Percentiles rank a stretch among this genome's conserved stretches.
phyloP scores from a whole-genome alignment of 2,329 filamentous ascomycete genomes.

The Pseudogymnoascus sp. region DNA sequence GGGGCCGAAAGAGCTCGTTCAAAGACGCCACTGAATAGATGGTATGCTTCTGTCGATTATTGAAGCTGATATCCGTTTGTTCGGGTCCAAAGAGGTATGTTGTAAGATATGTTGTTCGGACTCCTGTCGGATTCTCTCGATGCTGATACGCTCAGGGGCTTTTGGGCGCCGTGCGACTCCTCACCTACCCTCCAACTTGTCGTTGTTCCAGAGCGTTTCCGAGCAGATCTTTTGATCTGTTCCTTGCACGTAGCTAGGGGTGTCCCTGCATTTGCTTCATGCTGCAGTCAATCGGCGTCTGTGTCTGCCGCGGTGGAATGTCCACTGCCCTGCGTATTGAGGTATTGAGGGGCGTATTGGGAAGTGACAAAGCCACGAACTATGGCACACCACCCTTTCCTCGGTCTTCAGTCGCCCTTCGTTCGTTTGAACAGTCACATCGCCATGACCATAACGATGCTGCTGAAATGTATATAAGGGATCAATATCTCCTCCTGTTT shows the following conservation, averaged over 20 bases:
- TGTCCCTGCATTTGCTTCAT: background rate
- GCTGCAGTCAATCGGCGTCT: background rate
- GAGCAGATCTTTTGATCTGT: background rate
- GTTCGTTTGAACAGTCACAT: background rate
- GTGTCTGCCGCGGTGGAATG: background rate
- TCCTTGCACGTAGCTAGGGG: background rate
- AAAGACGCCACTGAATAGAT: background rate
- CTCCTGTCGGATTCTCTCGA: background rate
- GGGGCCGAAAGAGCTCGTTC: background rate
- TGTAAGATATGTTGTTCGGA: background rate
- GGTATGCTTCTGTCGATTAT: background rate
- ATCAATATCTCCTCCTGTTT: background rate
- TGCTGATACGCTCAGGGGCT: background rate
- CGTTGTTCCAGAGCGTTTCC: background rate
- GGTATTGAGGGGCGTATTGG: background rate
- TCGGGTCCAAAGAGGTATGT: background rate
- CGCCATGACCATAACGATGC: background rate
- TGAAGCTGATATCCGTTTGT: background rate
- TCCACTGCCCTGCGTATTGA: background rate
- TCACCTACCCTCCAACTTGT: background rate
- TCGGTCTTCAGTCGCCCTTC: background rate
- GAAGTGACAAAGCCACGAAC: background rate
- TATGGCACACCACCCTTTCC: background rate
- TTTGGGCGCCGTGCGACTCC: background rate
- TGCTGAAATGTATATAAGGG: constrained; percentile 7